Base-by-base conservation (phyloP, 257 asterid species). In the Scutellaria galericulata region DNA sequence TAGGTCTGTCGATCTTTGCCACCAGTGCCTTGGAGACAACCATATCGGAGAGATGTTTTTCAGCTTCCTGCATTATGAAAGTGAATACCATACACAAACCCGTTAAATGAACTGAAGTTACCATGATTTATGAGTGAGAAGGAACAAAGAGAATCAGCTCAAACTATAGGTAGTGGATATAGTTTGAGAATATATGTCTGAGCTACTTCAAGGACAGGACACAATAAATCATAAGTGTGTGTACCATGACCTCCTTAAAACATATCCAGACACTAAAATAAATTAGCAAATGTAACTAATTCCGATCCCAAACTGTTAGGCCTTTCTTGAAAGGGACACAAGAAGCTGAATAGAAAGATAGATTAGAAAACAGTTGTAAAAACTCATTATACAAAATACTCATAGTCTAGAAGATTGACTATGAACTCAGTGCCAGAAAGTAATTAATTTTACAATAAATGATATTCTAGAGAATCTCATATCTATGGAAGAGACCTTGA, bases 1-100 rank as follows among this genome's bases (percentile, higher is more conserved):
- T 54, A 7, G 99, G 96, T 73, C 99, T 82, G 84, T 91, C 98
- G 12, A 95, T 87, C 87, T 91, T 95, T 1, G 98, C 95, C 39
- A 87, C 82, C 79, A 91, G 70, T 14, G 97, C 96, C 70, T 85
- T 94, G 4, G 99, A 88, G 66, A 92, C 99, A 37, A 95, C 98
- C 99, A 95, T 95, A 15, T 91, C 99, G 3, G 97, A 94, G 51
- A 94, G 88, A 79, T 94, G 93, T 63, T 91, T 94, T 76, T 91
- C 99, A 14, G 94, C 84, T 78, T 91, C 99, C 99, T 94, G 82
- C 58, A 12, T 14, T 18, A 22, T 27, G 42, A 66, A 14, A 52
- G 59, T 5, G 45, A 58, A 52, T 52, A 48, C 55, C 20, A 5
- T 46, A 41, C 54, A 48, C 2, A 14, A 60, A 48, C 13, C 40